A percentile compares a stretch with the other conserved stretches of the same genome.
Conservation (phyloP, 2,329 filamentous ascomycete species). For the Botrytis porri region DNA sequence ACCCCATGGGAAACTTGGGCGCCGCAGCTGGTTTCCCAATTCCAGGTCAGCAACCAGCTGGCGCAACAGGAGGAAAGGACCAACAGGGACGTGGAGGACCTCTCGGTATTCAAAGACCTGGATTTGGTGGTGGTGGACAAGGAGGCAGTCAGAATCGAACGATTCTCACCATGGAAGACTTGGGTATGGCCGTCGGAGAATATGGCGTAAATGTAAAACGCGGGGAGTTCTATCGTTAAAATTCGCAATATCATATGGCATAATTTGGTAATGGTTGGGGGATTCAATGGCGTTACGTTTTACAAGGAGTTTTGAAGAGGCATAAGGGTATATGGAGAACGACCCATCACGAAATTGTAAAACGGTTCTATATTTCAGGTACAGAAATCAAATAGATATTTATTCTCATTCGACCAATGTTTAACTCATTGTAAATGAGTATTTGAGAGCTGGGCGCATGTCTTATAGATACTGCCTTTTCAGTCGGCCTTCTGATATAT, state of each 20-base stretch:
- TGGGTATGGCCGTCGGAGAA: conserved; percentile 96
- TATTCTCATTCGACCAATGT: not conserved
- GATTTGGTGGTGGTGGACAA: conserved; percentile 83
- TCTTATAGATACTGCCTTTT: not conserved
- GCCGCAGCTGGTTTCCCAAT: conserved; percentile 68
- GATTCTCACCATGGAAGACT: conserved; percentile 96
- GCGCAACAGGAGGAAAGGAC: conserved; percentile 55
- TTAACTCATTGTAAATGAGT: not conserved
- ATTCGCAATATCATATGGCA: not conserved
- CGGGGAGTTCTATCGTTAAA: conserved; percentile 88
- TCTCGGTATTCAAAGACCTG: conserved; percentile 60
- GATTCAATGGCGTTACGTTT: conserved; percentile 24
- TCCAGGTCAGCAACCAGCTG: conserved; percentile 56
- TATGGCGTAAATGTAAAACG: conserved; percentile 98
- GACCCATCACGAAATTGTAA: conserved; percentile 19
- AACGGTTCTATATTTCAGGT: conserved; percentile 9
- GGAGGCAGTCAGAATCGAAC: conserved; percentile 87
- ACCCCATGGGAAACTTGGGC: conserved; percentile 83
- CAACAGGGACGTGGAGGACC: conserved; percentile 51
- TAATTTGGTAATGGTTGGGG: not conserved
- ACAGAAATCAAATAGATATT: not conserved
- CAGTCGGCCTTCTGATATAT: not conserved
- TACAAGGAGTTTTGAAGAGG: conserved; percentile 7
- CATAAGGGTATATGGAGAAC: conserved; percentile 6
- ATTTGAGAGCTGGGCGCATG: not conserved